Conservation (phyloP, 2,329 filamentous ascomycete genomes). For the Clarireedia monteithiana region DNA sequence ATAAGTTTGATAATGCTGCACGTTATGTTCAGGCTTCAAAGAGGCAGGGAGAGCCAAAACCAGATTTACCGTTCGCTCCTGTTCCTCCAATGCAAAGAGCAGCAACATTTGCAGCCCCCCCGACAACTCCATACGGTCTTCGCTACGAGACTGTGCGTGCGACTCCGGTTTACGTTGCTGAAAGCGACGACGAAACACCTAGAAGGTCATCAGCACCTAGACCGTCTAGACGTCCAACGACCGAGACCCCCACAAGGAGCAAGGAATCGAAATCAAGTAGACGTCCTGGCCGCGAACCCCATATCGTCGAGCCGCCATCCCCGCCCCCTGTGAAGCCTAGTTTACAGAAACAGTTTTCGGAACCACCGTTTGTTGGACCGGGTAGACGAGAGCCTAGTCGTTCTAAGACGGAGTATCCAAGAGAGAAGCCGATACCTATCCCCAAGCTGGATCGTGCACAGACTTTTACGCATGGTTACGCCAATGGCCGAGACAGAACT, state of each 20-base stretch:
- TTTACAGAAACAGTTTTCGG: conserved; percentile 24
- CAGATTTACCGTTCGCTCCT: conserved; percentile 5
- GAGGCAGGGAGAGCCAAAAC: conserved; percentile 11
- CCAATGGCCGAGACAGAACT: conserved; percentile 18
- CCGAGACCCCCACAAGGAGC: conserved; percentile 18
- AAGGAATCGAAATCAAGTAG: conserved; percentile 13
- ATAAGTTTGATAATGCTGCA: conserved; percentile 21
- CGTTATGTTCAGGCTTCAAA: conserved; percentile 28
- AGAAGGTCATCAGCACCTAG: conserved; percentile 25
- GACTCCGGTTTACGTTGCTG: conserved; percentile 7
- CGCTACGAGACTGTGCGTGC: conserved; percentile 19
- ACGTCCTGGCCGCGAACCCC: conserved; percentile 2
- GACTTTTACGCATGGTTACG: conserved; percentile 18
- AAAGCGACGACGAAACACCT: conserved; percentile 26
- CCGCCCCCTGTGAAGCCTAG: conserved; percentile 19
- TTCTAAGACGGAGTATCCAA: conserved; percentile 25
- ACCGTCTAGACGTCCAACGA: conserved; percentile 22
- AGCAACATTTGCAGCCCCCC: conserved; percentile 23
- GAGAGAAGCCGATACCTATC: conserved; percentile 13
- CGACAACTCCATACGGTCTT: conserved; percentile 16
- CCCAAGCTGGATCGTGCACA: conserved; percentile 24
- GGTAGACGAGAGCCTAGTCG: conserved; percentile 22
- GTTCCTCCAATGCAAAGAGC: conserved; percentile 19
- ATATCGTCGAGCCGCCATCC: conserved; percentile 23
- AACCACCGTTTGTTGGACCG: conserved; percentile 18